Evolutionary conservation across 2,329 filamentous ascomycete species (phyloP), one percentile per base, ranked within the genome.

Genomic region (Phoma sp.): DNA sequence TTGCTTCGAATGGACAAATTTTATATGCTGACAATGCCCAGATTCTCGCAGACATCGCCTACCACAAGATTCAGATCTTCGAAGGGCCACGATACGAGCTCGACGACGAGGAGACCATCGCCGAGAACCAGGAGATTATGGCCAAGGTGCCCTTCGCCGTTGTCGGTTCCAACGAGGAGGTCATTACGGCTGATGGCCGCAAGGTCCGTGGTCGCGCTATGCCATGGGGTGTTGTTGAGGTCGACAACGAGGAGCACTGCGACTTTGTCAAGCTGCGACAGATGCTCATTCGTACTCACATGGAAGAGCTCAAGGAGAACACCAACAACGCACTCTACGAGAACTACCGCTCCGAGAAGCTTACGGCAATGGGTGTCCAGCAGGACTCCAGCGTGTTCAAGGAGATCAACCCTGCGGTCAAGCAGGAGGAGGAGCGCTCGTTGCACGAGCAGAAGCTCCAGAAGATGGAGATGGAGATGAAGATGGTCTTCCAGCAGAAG

Each of bases 401-500:
- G 87, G 95, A 99, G 88, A 92, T 99, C 85, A 99, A 99, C 86
- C 95, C 95, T 62, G 94, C 95, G 41, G 95, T 98, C 81, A 99
- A 99, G 89, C 95, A 99, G 81, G 95, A 99, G 79, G 95, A 99
- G 82, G 95, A 99, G 84, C 92, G 95, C 72, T 89, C 91, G 63
- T 85, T 99, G 68, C 95, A 99, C 85, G 95, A 99, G 82, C 93
- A 97, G 85, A 99, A 99, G 85, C 91, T 99, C 70, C 92, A 94
- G 79, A 99, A 99, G 91, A 99, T 99, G 95, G 95, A 99, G 81
- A 88, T 92, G 74, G 95, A 99, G 80, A 99, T 99, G 95, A 99
- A 99, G 91, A 96, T 97, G 91, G 95, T 99, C 68, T 99, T 99
- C 92, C 95, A 98, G 79, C 95, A 99, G 78, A 99, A 99, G 89